Evolutionary conservation across 2,329 filamentous ascomycete species (phyloP), one percentile per base, ranked within the genome.

Genomic region (Fragosphaeria purpurea): DNA sequence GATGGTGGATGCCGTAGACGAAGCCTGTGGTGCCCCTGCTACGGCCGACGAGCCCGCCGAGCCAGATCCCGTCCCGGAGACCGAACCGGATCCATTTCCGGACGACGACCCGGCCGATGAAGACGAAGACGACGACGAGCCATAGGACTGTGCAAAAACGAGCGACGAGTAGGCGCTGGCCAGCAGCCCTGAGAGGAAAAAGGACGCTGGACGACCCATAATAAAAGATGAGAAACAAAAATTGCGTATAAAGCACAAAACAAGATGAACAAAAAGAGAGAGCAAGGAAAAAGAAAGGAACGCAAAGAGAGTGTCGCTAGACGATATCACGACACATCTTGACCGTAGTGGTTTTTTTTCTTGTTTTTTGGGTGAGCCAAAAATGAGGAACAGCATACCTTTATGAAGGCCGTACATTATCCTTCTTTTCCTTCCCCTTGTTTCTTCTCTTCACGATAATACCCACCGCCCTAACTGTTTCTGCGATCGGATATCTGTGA

Each of bases 141-240:
- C 41, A 39, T 51, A 43, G 12, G 37, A 45, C 41, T 53, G 51
- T 10, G 51, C 51, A 41, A 22, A 47, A 34, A 44, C 51, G 38
- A 39, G 37, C 7, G 51, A 43, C 12, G 44, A 44, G 22, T 22
- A 22, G 47, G 35, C 35, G 47, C 51, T 50, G 50, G 47, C 50
- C 50, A 52, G 50, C 50, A 52, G 50, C 50, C 50, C 47, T 40
- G 40, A 49, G 30, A 49, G 11, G 33, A 50, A 30, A 34, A 52
- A 8, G 31, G 37, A 40, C 22, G 30, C 34, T n/a, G 22, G 32
- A 31, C 40, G 35, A n/a, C 32, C 35, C 50, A 51, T 51, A 37
- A 37, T 7, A 37, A 37, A 11, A 37, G 11, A 37, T 2, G 11
- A 37, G 11, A 3, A 37, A 37, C 7, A 11, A 37, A 37, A 37